Evolutionary conservation across 805 yeast species (phyloP), one percentile per base, ranked within the genome.

Genomic region (Cyberlindnera misumaiensis): DNA sequence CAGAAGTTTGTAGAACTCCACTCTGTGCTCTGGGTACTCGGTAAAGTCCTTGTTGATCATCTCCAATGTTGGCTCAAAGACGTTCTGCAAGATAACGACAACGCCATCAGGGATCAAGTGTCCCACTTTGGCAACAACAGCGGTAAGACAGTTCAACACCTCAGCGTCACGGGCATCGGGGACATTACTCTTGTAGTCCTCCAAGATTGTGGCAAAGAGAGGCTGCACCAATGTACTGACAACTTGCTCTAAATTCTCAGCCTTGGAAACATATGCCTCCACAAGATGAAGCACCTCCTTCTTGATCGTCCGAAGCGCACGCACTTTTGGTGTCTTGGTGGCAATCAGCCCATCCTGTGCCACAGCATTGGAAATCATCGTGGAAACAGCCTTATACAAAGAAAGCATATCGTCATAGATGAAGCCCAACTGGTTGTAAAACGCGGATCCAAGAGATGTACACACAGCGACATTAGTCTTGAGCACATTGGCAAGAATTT

Each of bases 81-180:
- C 96, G 62, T 81, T 83, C 55, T 87, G 95, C 47, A 93, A 67
- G 43, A 93, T 86, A 39, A 79, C 64, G 22, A 90, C 86, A 37
- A 93, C 90, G 46, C 93, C 95, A 45, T 84, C 90, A 20, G 95
- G 88, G 42, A 90, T 86, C 70, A 81, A 64, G 46, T 74, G 83
- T 11, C 97, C 97, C 42, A 88, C 94, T 56, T 87, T 83, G 22
- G 77, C 69, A 20, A 93, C 95, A 40, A 93, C 75, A 1, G 96
- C 86, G 8, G 95, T 79, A 77, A 93, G 81, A 72, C 97, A 89
- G 63, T 84, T 86, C 60, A 93, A 72, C 5, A 93, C 98, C 64
- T 93, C 98, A 7, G 96, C 96, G 65, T 93, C 98, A 58, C 97
- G 80, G 9, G 97, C 96, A 65, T 88, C 95, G 4, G 97, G 95